A percentile compares a stretch with the other conserved stretches of the same genome.
These are phyloP conservation scores for Termitomyces sp. DNA, from an alignment of 768 basidiomycete genomes.

Conservation along the genomic window DNA sequence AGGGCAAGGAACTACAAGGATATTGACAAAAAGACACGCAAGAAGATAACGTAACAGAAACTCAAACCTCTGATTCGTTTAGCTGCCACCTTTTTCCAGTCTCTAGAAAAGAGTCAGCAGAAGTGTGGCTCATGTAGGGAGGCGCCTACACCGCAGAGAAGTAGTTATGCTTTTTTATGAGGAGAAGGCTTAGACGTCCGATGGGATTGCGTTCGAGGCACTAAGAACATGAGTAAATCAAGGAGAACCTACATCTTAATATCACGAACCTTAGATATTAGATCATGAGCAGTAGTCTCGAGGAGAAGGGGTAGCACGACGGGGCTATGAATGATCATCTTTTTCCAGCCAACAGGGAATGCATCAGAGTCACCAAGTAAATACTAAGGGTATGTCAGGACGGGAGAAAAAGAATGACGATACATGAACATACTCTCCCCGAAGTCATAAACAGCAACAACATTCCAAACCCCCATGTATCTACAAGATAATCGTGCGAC, in stretches of 20 bases:
- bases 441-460: conserved; percentile 45
- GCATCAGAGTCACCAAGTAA: conserved; percentile 2
- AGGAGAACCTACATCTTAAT: not conserved
- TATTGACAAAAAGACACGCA: not conserved
- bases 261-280: conserved; percentile 38
- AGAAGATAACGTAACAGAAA: not conserved
- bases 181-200: conserved; percentile 32
- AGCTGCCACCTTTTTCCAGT: conserved; percentile 32
- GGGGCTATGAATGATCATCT: conserved; percentile 26
- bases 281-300: conserved; percentile 30
- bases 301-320: conserved; percentile 22
- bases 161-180: conserved; percentile 42
- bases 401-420: not conserved
- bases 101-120: conserved; percentile 20
- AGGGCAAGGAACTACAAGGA: conserved; percentile 1
- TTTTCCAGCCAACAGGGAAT: conserved; percentile 22
- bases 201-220: conserved; percentile 53
- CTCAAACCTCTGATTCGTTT: conserved; percentile 23
- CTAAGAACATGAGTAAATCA: conserved; percentile 20
- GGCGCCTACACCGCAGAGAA: conserved; percentile 41
- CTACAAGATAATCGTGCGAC: conserved; percentile 44
- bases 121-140: conserved; percentile 1
- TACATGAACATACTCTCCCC: conserved; percentile 30
- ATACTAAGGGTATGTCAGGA: conserved; percentile 2
- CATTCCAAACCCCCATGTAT: conserved; percentile 57